Evolutionary conservation across 2,329 filamentous ascomycete genomes (phyloP).

Genomic region (Penicillium sclerotiorum): DNA sequence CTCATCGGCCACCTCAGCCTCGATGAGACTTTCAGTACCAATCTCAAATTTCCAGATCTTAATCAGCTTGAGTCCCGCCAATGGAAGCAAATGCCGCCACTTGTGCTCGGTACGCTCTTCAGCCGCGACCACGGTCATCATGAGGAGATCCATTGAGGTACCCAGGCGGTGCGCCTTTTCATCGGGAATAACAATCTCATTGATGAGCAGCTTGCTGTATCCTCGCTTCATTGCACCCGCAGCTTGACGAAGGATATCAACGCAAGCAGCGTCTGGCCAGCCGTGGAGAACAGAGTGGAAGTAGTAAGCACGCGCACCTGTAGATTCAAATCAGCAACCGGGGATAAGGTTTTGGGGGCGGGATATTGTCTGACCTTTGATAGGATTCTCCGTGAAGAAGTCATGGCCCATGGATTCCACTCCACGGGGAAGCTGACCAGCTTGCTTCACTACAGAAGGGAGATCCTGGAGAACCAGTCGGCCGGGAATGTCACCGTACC

Average conservation of each 20-base stretch:
- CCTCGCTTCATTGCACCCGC: slow-evolving; percentile 39
- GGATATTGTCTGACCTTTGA: slow-evolving; percentile 40
- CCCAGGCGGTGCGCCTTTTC: slow-evolving; percentile 32
- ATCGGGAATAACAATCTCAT: slow-evolving; percentile 46
- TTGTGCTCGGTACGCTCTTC: slow-evolving; percentile 48
- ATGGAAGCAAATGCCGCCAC: slow-evolving; percentile 38
- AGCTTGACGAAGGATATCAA: slow-evolving; percentile 34
- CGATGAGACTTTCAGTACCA: slow-evolving; percentile 28
- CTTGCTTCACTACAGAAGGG: slow-evolving; percentile 8
- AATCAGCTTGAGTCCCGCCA: slow-evolving; percentile 39
- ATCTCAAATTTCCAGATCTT: slow-evolving; percentile 31
- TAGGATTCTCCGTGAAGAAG: slow-evolving; percentile 50
- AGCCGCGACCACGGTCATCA: slow-evolving; percentile 43
- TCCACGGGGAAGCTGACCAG: neutral
- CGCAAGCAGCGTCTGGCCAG: slow-evolving; percentile 36
- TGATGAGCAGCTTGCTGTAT: slow-evolving; percentile 48
- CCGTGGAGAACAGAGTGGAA: slow-evolving; percentile 40
- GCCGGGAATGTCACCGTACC: slow-evolving; percentile 10
- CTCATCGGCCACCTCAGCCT: slow-evolving; percentile 27
- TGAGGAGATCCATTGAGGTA: slow-evolving; percentile 43
- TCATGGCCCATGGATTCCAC: slow-evolving; percentile 35
- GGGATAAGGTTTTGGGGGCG: too few relatives aligned
- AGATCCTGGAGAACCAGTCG: slow-evolving; percentile 15
- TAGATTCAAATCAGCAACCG: slow-evolving; percentile 2
- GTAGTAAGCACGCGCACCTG: slow-evolving; percentile 42